Evolutionary conservation across 176 grass and related monocot genomes (phyloP), one percentile per base, ranked within the genome.

Genomic region (Areca catechu): DNA sequence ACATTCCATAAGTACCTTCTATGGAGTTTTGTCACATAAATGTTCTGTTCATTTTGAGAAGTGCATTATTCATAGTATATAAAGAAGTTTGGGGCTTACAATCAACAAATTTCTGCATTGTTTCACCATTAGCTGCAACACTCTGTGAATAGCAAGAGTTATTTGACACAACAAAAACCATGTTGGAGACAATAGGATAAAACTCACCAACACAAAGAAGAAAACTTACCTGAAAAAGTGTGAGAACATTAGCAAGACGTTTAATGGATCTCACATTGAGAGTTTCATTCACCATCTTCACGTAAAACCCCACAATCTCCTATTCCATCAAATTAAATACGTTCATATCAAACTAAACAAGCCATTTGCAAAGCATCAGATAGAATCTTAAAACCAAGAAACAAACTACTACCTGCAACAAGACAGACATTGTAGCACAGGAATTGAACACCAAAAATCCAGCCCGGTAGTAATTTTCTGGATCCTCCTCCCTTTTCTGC

Each of bases 401-500:
- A 48, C 15, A 19, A 56, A 17, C 17, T 5, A 68, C 66, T 48
- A 57, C 66, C 66, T 68, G 52, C 24, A 68, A 20, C 22, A 68
- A 56, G 5, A 68, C 22, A 18, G 52, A 68, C 53, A 68, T 56
- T 48, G 66, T 68, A 48, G 28, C 24, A 47, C 52, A 68, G 18
- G 66, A 68, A 43, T 68, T 68, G 29, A 68, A 68, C 19, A 68
- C 20, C 53, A 68, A 56, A 56, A 56, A 57, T 22, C 66, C 66
- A 48, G 66, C 53, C 19, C 25, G 52, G 20, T 48, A 23, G 66
- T 68, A 56, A 47, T 68, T 68, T 48, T 68, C 66, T 21, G 22
- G 34, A 68, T 68, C 61, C 3, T 63, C 66, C 53, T 48, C 66
- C 6, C 53, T 68, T 68, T 48, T 68, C 66, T 68, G 66, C 27